Evolutionary conservation across 768 basidiomycete species (phyloP), one percentile per base, ranked within the genome.

Genomic region (Hygrocybe coccinea): DNA sequence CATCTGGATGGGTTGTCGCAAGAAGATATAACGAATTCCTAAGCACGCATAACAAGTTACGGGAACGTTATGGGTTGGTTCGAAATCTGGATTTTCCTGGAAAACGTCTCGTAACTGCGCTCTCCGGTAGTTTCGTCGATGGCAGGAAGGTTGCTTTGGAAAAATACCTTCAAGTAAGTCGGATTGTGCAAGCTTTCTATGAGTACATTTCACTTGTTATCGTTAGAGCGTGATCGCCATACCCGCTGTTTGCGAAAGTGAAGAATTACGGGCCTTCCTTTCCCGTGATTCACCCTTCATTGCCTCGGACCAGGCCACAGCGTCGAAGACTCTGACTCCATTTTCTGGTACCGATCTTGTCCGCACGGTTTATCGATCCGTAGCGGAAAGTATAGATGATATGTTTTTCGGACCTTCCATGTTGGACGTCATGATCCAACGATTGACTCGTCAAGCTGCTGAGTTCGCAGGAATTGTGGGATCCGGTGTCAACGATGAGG

Each of bases 351-450:
- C 83, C 12, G 85, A 84, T 54, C 77, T 97, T 36, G 90, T 97
- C 52, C 86, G 86, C 53, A 87, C 85, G 21, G 81, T 99, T 55
- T 98, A 95, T 67, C 85, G 87, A 29, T 91, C 92, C 22, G 90
- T 99, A 45, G 83, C 95, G 5, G 90, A 91, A 59, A 94, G 93
- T 67, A 86, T 98, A 63, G 97, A 99, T 68, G 97, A 98, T 69
- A 91, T 97, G 81, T 87, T 95, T 71, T 92, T 95, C 60, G 94
- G 91, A 2, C 95, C 90, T 2, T 94, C 92, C 1, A 94, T 97
- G 91, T 72, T 97, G 43, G 94, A 97, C 66, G 87, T 95, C 44
- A 89, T 95, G 80, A 91, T 95, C 41, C 87, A 91, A 62, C 84
- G 93, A 2, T 81, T 97, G 15, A 91, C 88, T 0, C 82, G 85